A percentile compares a stretch with the other conserved stretches of the same genome.
Evolutionary conservation across 1,139 yeast genomes (phyloP).

Genomic region (Candida sp.): DNA sequence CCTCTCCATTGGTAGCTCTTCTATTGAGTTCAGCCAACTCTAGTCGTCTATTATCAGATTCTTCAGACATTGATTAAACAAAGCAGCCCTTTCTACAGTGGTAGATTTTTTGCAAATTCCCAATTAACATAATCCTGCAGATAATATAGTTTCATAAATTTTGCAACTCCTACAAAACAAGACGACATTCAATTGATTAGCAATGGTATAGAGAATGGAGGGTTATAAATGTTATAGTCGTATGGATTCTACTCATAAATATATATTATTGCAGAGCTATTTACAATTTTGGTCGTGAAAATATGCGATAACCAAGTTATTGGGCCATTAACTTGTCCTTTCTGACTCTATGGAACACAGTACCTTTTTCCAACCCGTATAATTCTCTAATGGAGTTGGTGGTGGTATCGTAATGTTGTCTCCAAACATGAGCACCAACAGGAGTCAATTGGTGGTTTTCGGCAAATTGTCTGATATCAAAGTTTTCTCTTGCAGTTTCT

Average conservation of each 20-base stretch:
- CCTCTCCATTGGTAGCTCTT: slow-evolving; percentile 54
- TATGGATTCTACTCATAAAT: neutral
- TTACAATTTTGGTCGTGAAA: neutral
- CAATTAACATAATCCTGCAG: too few relatives aligned
- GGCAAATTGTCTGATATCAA: slow-evolving; percentile 72
- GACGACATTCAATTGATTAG: neutral
- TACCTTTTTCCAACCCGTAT: slow-evolving; percentile 72
- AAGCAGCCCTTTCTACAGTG: too few relatives aligned
- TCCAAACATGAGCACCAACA: slow-evolving; percentile 92
- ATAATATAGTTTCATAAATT: neutral
- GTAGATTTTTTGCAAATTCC: too few relatives aligned
- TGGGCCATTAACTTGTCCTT: slow-evolving; percentile 20
- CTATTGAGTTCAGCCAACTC: slow-evolving; percentile 40
- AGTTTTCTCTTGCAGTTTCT: slow-evolving; percentile 35
- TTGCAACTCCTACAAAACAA: neutral
- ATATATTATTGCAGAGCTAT: neutral
- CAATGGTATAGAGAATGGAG: neutral
- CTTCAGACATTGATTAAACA: slow-evolving; percentile 4
- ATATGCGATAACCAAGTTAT: neutral
- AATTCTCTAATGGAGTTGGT: slow-evolving; percentile 62
- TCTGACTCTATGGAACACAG: slow-evolving; percentile 62
- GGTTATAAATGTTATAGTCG: neutral
- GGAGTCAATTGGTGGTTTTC: slow-evolving; percentile 54
- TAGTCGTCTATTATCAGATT: slow-evolving; percentile 11
- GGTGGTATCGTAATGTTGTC: slow-evolving; percentile 79